These are phyloP conservation scores for Amaranthus hypochondriacus DNA, from an alignment of 148 eudicot genomes.

Conservation along the genomic window DNA sequence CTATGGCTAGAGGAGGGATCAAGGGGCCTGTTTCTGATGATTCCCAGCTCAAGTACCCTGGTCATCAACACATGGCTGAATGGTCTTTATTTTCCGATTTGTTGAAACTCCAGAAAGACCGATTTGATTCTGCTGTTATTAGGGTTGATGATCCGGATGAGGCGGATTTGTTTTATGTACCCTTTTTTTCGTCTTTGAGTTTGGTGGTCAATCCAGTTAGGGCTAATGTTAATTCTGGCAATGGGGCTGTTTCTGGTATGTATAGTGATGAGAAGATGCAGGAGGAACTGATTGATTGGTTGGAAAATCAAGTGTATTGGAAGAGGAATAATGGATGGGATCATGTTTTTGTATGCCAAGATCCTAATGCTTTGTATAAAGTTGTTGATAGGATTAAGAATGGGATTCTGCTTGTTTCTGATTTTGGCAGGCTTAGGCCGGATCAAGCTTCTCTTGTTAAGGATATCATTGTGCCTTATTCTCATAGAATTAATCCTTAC, in stretches of 20 bases:
- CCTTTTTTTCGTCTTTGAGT: conserved; percentile 88
- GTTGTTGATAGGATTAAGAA: conserved; percentile 74
- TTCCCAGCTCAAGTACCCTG: conserved; percentile 59
- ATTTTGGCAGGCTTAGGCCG: conserved; percentile 78
- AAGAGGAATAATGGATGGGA: conserved; percentile 94
- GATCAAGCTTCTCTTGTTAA: conserved; percentile 83
- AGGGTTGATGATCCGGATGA: conserved; percentile 73
- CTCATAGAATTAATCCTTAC: conserved; percentile 69
- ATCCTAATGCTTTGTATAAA: conserved; percentile 89
- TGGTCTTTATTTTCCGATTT: conserved; percentile 74
- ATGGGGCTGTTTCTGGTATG: not conserved
- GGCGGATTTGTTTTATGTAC: conserved; percentile 89
- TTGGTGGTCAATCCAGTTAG: conserved; percentile 65
- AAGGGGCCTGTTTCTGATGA: conserved; percentile 24
- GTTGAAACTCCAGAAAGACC: conserved; percentile 23
- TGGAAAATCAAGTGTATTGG: conserved; percentile 76
- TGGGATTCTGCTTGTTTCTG: conserved; percentile 76
- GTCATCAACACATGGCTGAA: conserved; percentile 87
- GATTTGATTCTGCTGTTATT: conserved; percentile 35
- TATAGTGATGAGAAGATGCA: conserved; percentile 86
- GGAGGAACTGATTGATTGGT: conserved; percentile 74
- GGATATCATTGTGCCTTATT: conserved; percentile 88
- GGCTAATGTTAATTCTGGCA: conserved; percentile 13
- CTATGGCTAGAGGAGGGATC: conserved; percentile 43
- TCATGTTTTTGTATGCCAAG: conserved; percentile 90